phyloP scores from a whole-genome alignment of 202 grass and related monocot genomes.

The Panicum virgatum region DNA sequence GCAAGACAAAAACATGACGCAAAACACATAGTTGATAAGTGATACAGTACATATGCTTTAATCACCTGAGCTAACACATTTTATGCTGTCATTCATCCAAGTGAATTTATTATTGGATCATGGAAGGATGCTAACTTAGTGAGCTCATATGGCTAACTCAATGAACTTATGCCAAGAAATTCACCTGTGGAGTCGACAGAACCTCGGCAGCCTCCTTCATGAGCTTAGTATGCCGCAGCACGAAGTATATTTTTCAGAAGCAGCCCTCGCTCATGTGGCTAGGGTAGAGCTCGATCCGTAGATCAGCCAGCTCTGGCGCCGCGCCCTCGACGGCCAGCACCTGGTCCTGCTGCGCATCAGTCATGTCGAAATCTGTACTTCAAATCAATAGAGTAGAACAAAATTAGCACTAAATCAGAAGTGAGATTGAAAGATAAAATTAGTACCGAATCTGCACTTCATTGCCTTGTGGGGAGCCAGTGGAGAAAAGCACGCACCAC shows the following conservation, averaged over 20 bases:
- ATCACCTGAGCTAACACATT: background rate
- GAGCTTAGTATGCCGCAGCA: constrained; percentile 82
- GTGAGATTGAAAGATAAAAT: constrained; percentile 25
- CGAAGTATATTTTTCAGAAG: constrained; percentile 98
- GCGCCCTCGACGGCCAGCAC: constrained; percentile 73
- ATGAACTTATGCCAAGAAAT: background rate
- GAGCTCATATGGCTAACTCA: background rate
- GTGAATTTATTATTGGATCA: background rate
- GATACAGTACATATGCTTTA: background rate
- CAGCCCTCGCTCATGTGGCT: constrained; percentile 80
- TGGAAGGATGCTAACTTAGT: background rate
- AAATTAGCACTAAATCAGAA: background rate
- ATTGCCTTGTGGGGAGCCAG: background rate
- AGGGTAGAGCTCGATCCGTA: constrained; percentile 89
- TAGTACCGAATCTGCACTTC: no score
- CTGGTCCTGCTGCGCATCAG: constrained; percentile 85
- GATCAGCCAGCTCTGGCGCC: constrained; percentile 79
- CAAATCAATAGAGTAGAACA: background rate
- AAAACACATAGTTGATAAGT: no score
- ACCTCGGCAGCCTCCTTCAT: constrained; percentile 67
- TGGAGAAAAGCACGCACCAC: constrained; percentile 15
- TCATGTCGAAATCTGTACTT: constrained; percentile 83
- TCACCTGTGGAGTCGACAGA: constrained; percentile 78
- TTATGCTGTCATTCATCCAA: background rate
- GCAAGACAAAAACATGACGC: no score